Conservation (phyloP, 2,329 filamentous ascomycete genomes). For the Alternaria tenuissima region DNA sequence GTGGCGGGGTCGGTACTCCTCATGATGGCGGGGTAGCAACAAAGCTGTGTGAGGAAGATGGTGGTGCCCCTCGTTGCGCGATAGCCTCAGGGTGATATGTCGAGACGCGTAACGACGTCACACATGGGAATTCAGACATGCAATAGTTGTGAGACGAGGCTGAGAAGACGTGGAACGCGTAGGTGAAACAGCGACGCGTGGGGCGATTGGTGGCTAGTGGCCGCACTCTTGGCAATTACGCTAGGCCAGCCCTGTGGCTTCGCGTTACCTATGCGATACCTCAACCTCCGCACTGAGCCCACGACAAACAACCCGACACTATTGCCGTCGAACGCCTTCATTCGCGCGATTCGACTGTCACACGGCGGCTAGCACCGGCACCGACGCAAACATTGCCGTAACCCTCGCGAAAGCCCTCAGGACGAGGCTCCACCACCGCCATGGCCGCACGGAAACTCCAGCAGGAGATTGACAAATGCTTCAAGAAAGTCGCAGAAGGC, state of each 20-base stretch:
- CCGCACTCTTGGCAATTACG: slow-evolving; percentile 29
- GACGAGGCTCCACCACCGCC: slow-evolving; percentile 53
- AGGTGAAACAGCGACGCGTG: slow-evolving; percentile 26
- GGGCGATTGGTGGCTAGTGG: slow-evolving; percentile 14
- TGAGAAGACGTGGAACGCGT: slow-evolving; percentile 14
- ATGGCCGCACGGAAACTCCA: slow-evolving; percentile 98
- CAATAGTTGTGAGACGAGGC: slow-evolving; percentile 14
- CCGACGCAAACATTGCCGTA: slow-evolving; percentile 21
- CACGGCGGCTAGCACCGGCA: slow-evolving; percentile 20
- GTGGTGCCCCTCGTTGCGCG: background rate
- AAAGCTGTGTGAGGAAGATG: slow-evolving; percentile 1
- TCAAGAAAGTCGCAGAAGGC: slow-evolving; percentile 97
- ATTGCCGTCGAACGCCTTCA: slow-evolving; percentile 28
- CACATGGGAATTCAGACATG: slow-evolving; percentile 12
- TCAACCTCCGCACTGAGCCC: slow-evolving; percentile 37
- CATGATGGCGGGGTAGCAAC: slow-evolving; percentile 29
- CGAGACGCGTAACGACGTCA: slow-evolving; percentile 12
- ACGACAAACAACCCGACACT: slow-evolving; percentile 29
- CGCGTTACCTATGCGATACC: slow-evolving; percentile 34
- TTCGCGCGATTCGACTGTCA: slow-evolving; percentile 26
- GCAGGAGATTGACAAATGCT: slow-evolving; percentile 99
- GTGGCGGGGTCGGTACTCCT: slow-evolving; percentile 28
- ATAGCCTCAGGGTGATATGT: background rate
- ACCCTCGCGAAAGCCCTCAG: slow-evolving; percentile 31
- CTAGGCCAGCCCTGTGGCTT: slow-evolving; percentile 33